These are phyloP conservation scores for Leishmania turanica DNA, from an alignment of 208 protist genomes.

Conservation along the genomic window DNA sequence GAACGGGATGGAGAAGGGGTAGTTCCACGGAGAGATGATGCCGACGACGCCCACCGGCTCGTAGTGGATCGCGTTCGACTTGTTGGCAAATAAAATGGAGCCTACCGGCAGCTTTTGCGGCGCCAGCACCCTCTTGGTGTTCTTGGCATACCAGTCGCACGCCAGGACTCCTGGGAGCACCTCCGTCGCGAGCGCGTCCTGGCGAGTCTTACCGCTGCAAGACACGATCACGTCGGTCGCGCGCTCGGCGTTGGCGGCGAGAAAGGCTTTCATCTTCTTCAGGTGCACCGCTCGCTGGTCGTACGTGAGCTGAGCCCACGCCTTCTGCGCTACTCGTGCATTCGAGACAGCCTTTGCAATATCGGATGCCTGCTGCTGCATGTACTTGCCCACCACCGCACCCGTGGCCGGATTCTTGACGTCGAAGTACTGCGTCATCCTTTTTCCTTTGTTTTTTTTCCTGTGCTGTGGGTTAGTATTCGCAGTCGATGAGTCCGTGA, in stretches of 20 bases:
- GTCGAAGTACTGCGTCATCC: constrained; percentile 30
- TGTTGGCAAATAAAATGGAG: constrained; percentile 76
- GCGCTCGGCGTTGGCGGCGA: constrained; percentile 63
- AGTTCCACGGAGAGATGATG: constrained; percentile 92
- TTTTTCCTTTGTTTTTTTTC: neutral
- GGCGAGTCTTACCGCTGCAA: constrained; percentile 66
- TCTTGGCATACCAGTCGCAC: constrained; percentile 81
- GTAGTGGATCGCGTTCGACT: constrained; percentile 74
- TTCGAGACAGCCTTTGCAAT: constrained; percentile 38
- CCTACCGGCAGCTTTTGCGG: constrained; percentile 49
- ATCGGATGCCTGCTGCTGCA: constrained; percentile 20
- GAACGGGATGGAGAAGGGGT: constrained; percentile 86
- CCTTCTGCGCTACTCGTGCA: constrained; percentile 58
- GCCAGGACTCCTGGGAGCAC: constrained; percentile 61
- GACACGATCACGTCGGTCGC: constrained; percentile 52
- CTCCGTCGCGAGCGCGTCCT: constrained; percentile 82
- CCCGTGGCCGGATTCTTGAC: constrained; percentile 77
- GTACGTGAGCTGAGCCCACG: constrained; percentile 60
- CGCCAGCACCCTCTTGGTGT: constrained; percentile 52
- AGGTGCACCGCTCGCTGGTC: constrained; percentile 53
- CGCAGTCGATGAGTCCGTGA: neutral
- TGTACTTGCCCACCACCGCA: constrained; percentile 35
- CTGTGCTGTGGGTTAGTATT: neutral
- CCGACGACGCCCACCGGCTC: constrained; percentile 83
- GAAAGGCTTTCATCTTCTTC: constrained; percentile 57